Percentiles rank a stretch among this genome's conserved stretches.
Evolutionary conservation across 2,329 filamentous ascomycete genomes (phyloP).

Genomic region (Periconia sp.): DNA sequence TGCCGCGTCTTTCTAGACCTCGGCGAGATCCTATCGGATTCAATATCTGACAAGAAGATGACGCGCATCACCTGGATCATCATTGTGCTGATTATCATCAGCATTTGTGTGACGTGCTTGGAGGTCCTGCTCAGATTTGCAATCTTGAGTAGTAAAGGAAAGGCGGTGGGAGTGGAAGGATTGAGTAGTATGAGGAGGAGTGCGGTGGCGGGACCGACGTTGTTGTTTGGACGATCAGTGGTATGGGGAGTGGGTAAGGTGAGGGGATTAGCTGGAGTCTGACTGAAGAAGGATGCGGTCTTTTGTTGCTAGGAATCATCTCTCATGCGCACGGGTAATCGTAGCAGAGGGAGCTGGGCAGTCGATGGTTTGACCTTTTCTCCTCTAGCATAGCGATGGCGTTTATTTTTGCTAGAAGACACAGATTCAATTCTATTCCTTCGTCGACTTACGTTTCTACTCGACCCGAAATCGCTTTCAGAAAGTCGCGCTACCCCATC

Average conservation of each 20-base stretch:
- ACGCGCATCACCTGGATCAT: constrained; percentile 97
- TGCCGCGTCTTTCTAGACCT: constrained; percentile 96
- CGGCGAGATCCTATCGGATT: constrained; percentile 91
- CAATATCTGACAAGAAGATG: constrained; percentile 93
- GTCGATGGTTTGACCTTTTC: not conserved
- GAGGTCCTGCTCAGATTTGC: constrained; percentile 86
- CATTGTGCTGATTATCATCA: constrained; percentile 89
- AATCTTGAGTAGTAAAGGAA: constrained; percentile 37
- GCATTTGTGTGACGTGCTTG: constrained; percentile 86
- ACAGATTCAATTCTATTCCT: not conserved
- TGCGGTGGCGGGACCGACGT: constrained; percentile 8
- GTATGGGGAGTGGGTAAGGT: constrained; percentile 8
- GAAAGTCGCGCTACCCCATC: not conserved
- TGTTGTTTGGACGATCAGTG: constrained; percentile 11
- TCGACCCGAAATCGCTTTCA: not conserved
- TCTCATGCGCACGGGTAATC: too few relatives aligned
- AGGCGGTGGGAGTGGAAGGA: constrained; percentile 8
- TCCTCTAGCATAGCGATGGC: not conserved
- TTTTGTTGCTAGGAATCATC: too few relatives aligned
- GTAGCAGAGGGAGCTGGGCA: too few relatives aligned
- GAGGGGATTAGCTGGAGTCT: constrained; percentile 1
- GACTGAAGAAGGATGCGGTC: too few relatives aligned
- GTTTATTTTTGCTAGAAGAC: too few relatives aligned
- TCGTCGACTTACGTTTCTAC: not conserved
- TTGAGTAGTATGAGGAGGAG: constrained; percentile 1